Evolutionary conservation across 352 stramenopile species (phyloP), one percentile per base, ranked within the genome.

Genomic region (Globisporangium iwayamae): DNA sequence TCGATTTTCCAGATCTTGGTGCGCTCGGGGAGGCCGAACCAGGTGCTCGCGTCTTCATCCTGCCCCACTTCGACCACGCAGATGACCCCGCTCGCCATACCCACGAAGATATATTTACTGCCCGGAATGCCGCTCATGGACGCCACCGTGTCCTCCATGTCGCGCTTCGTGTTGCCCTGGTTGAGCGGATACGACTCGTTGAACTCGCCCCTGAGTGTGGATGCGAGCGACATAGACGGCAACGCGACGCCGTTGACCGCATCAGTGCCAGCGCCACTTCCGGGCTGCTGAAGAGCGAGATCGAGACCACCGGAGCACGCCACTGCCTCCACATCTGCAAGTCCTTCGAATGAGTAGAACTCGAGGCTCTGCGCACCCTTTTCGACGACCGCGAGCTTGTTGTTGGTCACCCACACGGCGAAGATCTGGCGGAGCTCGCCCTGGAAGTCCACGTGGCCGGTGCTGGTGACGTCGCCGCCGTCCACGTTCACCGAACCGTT

Each of bases 1-100:
- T 93, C 84, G 66, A 93, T 91, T 66, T 91, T 91, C 84, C 84
- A 93, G 6, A 91, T 71, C 43, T 79, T 78, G 4, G 76, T 76
- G 6, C 67, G 68, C 30, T 62, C 4, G 46, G 62, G 22, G 56
- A 56, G 2, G 54, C 67, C 69, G 13, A 83, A 84, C 78, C 74
- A 84, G 0, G 72, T 72, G 11, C 38, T 32, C 38, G 63, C 59
- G 34, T 57, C 48, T 20, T 65, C 41, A 0, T 43, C 13, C 0
- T 52, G 18, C 30, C 71, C 65, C 32, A 91, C 71, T 52, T 91
- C 74, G 32, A 91, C 67, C 32, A 93, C 84, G 41, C 71, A 76
- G 47, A 93, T 81, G 57, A 93, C 67, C 0, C 84, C 84, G 68
- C 77, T 91, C 28, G 79, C 65, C 82, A 91, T 91, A 28, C 84